phyloP scores from a whole-genome alignment of 805 yeast species.

The Cyberlindnera bimundalis region DNA sequence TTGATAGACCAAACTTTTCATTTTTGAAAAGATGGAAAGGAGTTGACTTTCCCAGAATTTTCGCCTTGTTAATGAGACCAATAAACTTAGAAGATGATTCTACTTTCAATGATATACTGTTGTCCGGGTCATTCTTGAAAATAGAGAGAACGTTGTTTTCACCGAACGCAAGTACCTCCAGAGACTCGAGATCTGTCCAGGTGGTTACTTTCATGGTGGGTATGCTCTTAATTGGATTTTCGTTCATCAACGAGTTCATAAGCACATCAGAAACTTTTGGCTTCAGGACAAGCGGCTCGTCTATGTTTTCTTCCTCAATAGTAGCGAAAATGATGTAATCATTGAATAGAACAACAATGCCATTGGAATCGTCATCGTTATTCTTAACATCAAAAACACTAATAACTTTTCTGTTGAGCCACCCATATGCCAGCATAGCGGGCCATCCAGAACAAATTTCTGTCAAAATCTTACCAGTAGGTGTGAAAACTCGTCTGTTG shows the following conservation, averaged over 20 bases:
- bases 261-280: constrained; percentile 75
- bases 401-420: constrained; percentile 84
- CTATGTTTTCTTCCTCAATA: constrained; percentile 33
- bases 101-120: constrained; percentile 24
- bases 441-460: constrained; percentile 91
- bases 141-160: constrained; percentile 30
- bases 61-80: constrained; percentile 62
- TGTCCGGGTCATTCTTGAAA: constrained; percentile 22
- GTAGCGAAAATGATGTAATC: constrained; percentile 70
- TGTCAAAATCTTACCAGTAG: constrained; percentile 83
- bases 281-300: constrained; percentile 24
- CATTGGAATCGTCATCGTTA: constrained; percentile 34
- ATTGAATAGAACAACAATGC: constrained; percentile 72
- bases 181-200: constrained; percentile 62
- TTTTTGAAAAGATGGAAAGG: constrained; percentile 83
- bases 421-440: constrained; percentile 75
- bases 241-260: constrained; percentile 88
- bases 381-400: constrained; percentile 57
- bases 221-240: constrained; percentile 65
- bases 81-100: constrained; percentile 40
- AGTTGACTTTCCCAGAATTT: constrained; percentile 69
- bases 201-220: constrained; percentile 67
- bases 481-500: constrained; percentile 74
- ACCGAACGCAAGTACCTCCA: constrained; percentile 44
- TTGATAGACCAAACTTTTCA: constrained; percentile 33